Base-by-base conservation (phyloP, 345 rosid genomes). In the Citrus cavaleriei region DNA sequence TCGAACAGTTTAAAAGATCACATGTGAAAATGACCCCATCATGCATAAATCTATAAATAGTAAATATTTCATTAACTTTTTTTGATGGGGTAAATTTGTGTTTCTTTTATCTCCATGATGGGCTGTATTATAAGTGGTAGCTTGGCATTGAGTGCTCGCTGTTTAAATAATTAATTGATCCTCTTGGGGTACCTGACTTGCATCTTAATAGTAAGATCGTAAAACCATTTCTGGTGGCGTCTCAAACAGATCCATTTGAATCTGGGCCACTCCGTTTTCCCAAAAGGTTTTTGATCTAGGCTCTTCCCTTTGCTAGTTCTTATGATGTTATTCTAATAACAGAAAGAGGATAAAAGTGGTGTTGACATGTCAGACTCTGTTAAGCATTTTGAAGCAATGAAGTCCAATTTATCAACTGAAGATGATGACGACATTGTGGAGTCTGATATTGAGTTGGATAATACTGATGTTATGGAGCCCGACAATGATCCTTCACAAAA, bases 391-490 rank as follows among this genome's bases (percentile, higher is more conserved):
- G 80, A 86, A 68, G 78, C 73, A 60, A 78, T 77, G 57, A 83
- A 80, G 62, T 76, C 86, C 37, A 75, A 58, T 58, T 60, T 77
- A 64, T 76, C 84, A 30, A 64, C 68, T 76, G 88, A 87, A 70
- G 84, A 81, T 64, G 91, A 77, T 75, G 91, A 86, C 78, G 87
- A 79, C 34, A 83, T 93, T 54, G 77, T 81, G 4, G 95, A 95
- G 84, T 92, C 98, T 84, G 97, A 92, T 86, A 76, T 93, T 74
- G 98, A 93, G 82, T 87, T 92, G 77, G 98, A 93, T 54, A 79
- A 90, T 38, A 74, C 89, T 68, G 93, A 88, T 83, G 89, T 88
- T 5, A 85, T 92, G 80, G 94, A 87, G 57, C 92, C 92, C 24
- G 98, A 93, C 79, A 84, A 87, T 73, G 91, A 92, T 78, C 90